Percentiles rank a stretch among this genome's conserved stretches.
These are phyloP conservation scores for Agrocybe pediades DNA, from an alignment of 768 basidiomycete genomes.

Conservation along the genomic window DNA sequence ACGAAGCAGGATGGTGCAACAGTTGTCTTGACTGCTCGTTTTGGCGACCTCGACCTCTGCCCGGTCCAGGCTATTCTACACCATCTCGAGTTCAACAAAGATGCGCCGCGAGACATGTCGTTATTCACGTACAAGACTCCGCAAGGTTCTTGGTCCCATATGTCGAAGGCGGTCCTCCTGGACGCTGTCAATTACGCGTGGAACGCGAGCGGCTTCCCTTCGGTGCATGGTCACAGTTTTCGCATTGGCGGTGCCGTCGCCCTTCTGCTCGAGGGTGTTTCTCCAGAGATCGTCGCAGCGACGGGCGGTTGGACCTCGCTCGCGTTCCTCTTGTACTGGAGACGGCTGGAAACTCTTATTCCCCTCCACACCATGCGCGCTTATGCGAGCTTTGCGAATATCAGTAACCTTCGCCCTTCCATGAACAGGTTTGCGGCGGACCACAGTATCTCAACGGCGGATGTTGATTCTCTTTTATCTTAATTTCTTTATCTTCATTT, in stretches of 20 bases:
- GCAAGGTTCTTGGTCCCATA: neutral
- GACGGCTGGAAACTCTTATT: neutral
- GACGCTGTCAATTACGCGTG: neutral
- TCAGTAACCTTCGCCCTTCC: no score
- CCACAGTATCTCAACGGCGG: no score
- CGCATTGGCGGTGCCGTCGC: constrained; percentile 34
- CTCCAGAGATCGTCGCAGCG: constrained; percentile 20
- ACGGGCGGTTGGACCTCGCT: constrained; percentile 7
- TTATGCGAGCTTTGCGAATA: neutral
- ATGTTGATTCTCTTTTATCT: no score
- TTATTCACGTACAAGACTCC: neutral
- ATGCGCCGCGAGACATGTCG: neutral
- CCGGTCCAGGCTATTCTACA: constrained; percentile 8
- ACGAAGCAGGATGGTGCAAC: constrained; percentile 16
- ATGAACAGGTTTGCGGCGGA: no score
- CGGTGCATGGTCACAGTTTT: constrained; percentile 30
- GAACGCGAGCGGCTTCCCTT: constrained; percentile 1
- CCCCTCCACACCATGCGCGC: neutral
- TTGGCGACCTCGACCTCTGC: constrained; percentile 2
- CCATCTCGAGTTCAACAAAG: neutral
- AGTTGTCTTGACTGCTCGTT: constrained; percentile 14
- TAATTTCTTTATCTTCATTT: no score
- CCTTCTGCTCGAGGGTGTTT: constrained; percentile 28
- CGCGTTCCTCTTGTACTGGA: constrained; percentile 6
- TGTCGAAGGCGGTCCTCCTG: constrained; percentile 3